Base-by-base conservation (phyloP, 2,329 filamentous ascomycete species). In the Diaporthe vexans region DNA sequence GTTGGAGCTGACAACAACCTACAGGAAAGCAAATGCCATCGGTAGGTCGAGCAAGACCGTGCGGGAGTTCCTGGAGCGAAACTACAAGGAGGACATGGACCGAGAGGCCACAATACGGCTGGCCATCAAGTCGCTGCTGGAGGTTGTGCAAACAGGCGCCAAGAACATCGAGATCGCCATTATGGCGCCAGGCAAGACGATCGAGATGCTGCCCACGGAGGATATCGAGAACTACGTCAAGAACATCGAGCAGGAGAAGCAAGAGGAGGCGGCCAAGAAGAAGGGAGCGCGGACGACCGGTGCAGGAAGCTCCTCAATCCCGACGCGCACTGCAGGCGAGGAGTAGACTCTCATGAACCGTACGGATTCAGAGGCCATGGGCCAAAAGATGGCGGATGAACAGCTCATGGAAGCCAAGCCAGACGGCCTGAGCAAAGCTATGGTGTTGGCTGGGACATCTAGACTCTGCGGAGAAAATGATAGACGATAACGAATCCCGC, bases 121-220 rank as follows among this genome's bases (percentile, higher is more conserved):
- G 79, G 97, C 97, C 10, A 97, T 99, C 88, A 99, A 99, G 89
- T 99, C 97, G 52, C 90, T 99, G 77, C 88, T 99, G 76, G 97
- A 99, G 85, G 97, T 99, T 71, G 97, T 99, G 76, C 97, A 99
- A 86, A 99, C 97, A 3, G 97, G 97, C 77, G 97, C 97, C 71
- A 99, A 99, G 92, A 99, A 99, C 86, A 99, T 99, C 81, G 97
- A 99, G 87, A 98, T 99, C 81, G 97, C 97, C 74, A 93, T 99
- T 82, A 98, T 98, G 95, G 94, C 95, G 10, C 95, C 97, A 9
- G 95, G 95, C 70, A 95, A 98, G 88, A 85, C 90, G 21, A 91
- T 99, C 77, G 95, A 98, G 88, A 95, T 98, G 92, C 90, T 99
- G 79, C 94, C 95, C 3, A 93, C 96, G 43, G 96, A 98, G 84